phyloP scores from a whole-genome alignment of 495 filamentous ascomycete genomes.

The Trichoderma parareesei region DNA sequence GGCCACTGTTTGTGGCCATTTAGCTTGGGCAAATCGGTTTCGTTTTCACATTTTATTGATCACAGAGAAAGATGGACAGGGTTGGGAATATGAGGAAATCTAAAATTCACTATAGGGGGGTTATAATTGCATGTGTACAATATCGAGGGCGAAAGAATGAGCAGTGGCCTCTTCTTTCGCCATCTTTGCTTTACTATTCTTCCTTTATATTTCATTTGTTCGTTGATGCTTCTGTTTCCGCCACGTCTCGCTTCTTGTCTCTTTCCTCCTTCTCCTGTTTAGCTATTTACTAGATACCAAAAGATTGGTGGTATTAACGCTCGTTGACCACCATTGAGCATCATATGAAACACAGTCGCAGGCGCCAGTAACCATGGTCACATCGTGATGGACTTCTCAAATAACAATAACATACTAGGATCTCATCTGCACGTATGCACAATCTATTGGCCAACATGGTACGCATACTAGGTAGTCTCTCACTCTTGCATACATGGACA shows the following conservation, averaged over 20 bases:
- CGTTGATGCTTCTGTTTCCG: not conserved
- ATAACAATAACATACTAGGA: no score
- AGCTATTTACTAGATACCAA: not conserved
- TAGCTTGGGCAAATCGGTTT: not conserved
- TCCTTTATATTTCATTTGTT: not conserved
- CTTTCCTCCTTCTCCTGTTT: not conserved
- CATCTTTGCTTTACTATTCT: not conserved
- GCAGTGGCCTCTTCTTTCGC: not conserved
- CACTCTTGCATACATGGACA: no score
- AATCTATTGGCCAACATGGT: no score
- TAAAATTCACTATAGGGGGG: not conserved
- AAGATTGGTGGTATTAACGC: not conserved
- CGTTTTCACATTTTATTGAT: not conserved
- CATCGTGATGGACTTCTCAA: no score
- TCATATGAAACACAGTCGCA: no score
- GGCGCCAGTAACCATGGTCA: no score
- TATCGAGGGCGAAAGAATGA: not conserved
- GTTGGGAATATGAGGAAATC: not conserved
- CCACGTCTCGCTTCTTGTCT: not conserved
- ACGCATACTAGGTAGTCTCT: no score
- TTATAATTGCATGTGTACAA: conserved; percentile 5
- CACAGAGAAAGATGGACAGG: not conserved
- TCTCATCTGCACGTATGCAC: no score
- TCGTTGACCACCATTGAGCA: no score
- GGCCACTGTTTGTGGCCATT: not conserved